These are phyloP conservation scores for Lyophyllum atratum DNA, from an alignment of 768 basidiomycete species.

Conservation along the genomic window DNA sequence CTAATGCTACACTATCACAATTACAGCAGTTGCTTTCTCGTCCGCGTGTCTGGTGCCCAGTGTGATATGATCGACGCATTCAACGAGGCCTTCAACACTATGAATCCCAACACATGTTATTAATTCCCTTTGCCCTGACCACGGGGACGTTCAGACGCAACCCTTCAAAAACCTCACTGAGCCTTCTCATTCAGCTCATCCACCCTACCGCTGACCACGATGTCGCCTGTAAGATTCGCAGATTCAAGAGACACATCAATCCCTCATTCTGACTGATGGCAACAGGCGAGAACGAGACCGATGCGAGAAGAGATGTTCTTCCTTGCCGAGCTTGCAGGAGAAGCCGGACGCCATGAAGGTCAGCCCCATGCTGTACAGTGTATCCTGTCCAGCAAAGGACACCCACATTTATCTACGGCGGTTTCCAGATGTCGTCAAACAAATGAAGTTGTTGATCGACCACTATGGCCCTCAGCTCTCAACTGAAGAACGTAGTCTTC, in stretches of 20 bases:
- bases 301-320: conserved; percentile 44
- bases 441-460: conserved; percentile 76
- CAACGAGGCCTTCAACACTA: conserved; percentile 5
- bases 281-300: conserved; percentile 17
- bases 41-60: neutral
- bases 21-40: neutral
- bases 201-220: neutral
- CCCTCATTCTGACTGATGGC: neutral
- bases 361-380: conserved; percentile 12
- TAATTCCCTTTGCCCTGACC: conserved; percentile 9
- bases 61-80: conserved; percentile 11
- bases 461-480: conserved; percentile 69
- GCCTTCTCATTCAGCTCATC: neutral
- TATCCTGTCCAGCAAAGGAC: neutral
- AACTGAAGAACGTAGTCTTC: conserved; percentile 84
- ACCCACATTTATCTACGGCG: neutral
- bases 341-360: conserved; percentile 92
- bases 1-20: neutral
- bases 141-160: neutral
- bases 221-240: conserved; percentile 10
- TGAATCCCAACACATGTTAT: conserved; percentile 1
- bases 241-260: neutral
- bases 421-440: conserved; percentile 66
- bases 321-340: conserved; percentile 83
- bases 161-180: neutral